Evolutionary conservation across 257 asterid genomes (phyloP), one percentile per base, ranked within the genome.

Genomic region (Gentiana dahurica): DNA sequence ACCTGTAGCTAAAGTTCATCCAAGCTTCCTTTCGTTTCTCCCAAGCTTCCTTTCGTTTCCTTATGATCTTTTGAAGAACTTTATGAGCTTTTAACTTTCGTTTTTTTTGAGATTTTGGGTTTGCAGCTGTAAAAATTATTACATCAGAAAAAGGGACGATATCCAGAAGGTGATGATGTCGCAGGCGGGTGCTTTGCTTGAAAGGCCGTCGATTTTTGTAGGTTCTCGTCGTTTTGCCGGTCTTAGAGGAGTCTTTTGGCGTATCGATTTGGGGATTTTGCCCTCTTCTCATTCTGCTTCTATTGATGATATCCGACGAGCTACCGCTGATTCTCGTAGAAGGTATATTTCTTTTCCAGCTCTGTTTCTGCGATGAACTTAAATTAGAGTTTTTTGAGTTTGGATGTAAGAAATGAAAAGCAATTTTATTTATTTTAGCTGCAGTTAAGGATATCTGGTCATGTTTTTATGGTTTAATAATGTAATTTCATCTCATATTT

Each of bases 201-300:
- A 74, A 67, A 61, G 76, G 62, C 43, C 62, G 36, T 71, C 80
- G 54, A 49, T 59, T 48, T 51, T 71, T 44, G 69, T 48, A 35
- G 59, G 10, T 56, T 73, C 76, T 8, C 71, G 75, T 62, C 71
- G 77, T 53, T 83, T 79, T 68, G 71, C 71, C 49, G 78, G 78
- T 73, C 86, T 92, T 6, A 78, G 98, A 88, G 89, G 98, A 53
- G 84, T 88, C 15, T 81, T 63, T 78, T 92, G 98, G 98, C 95
- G 98, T 53, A 71, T 88, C 51, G 82, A 81, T 78, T 83, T 92
- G 89, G 98, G 95, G 59, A 83, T 88, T 76, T 78, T 91, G 61
- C 92, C 98, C 10, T 68, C 86, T 71, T 77, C 89, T 12, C 72
- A 78, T 53, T 70, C 85, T 47, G 72, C 89, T 5, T 72, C 97